Base-by-base conservation (phyloP, 148 eudicot genomes). In the Vaccinium corymbosum region DNA sequence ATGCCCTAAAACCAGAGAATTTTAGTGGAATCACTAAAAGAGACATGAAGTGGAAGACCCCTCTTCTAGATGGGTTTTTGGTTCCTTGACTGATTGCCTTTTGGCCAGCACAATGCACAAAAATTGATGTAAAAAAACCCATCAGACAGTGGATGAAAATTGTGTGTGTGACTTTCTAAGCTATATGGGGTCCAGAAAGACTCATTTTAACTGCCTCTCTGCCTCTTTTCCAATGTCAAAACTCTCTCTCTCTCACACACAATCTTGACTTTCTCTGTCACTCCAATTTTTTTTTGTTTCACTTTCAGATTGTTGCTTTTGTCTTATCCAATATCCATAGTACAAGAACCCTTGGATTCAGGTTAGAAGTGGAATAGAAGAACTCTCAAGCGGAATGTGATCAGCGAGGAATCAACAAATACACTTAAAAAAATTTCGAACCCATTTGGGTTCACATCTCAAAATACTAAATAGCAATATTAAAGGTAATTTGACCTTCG, bases 331-430 rank as follows among this genome's bases (percentile, higher is more conserved):
- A 52, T 76, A 25, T 77, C 7, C 81, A 52, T 52, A 27, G 42
- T 68, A 55, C 22, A 49, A 22, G 53, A 83, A 64, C 53, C 68
- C 76, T 53, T 86, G 85, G 78, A 75, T 74, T 74, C 80, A 76
- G 79, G 79, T 78, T 12, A 46, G 79, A 76, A 73, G 22, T 59
- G 78, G 88, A 86, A 84, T 88, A 82, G 90, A 86, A 86, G 86
- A 48, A 57, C 46, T 49, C 82, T 49, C 82, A 80, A 38, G 82
- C 70, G 84, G 88, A 88, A 84, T 86, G 85, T 81, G 82, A 82
- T 77, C 81, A 61, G 78, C 83, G 48, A 78, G 49, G 73, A 71
- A 4, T 49, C 29, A 75, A 48, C 29, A 35, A 38, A 7, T 17
- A 32, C 22, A 16, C 17, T 72, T 48, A n/a, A 48, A 76, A 49